Base-by-base conservation (phyloP, 2,329 filamentous ascomycete species). In the Exophiala bonariae region DNA sequence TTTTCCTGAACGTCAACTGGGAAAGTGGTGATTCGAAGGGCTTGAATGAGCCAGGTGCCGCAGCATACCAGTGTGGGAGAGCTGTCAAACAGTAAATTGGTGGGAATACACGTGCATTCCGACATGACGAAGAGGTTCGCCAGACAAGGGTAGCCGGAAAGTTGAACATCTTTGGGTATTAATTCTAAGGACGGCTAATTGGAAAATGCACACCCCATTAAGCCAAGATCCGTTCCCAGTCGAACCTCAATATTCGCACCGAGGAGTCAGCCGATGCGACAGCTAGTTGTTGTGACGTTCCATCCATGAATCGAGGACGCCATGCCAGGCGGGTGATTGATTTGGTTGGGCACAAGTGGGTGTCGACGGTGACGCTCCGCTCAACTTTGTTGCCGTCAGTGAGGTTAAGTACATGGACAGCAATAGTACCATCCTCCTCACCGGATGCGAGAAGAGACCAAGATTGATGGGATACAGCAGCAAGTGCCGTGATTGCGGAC, bases 401-500 rank as follows among this genome's bases (percentile, higher is more conserved):
- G 7, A 58, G 52, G 4, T 59, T 56, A 31, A 77, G 62, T 26
- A 58, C 58, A 53, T 74, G 68, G 8, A 78, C 52, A 4, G 64
- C 69, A 22, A 78, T 49, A 13, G 62, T 63, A 2, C 76, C 76
- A 31, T 60, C 71, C 49, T 78, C 76, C 43, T 74, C 68, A 4
- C 75, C 74, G 7, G 67, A 61, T 10, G 73, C 75, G 31, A 78
- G 62, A 39, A 69, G 57, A 13, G 69, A 59, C 18, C 55, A 59
- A 18, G 63, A 58, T 6, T 56, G 33, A 4, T 45, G 40, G 4
- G 66, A 63, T 26, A 82, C 63, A 61, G 90, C 87, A 57, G 87
- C 85, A 19, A 92, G 73, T 0, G 87, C 83, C 1, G 87, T 91
- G 3, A 88, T 82, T 0, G 88, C 75, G 16, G 76, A 73, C 14